phyloP scores from a whole-genome alignment of 441 rosid species.

The Sinapis alba region DNA sequence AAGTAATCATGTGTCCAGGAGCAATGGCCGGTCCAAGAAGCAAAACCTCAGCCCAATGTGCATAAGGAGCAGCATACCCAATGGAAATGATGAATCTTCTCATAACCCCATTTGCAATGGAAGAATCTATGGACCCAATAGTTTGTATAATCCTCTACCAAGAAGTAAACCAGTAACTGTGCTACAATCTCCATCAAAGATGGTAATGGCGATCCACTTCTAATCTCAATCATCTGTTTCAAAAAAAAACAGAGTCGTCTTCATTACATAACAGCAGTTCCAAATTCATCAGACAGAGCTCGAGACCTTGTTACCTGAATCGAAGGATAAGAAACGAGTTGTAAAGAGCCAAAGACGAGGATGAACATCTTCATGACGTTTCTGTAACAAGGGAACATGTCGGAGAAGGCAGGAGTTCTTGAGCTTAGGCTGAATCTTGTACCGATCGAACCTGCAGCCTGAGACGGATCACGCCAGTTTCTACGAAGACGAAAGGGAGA shows the following conservation, averaged over 20 bases:
- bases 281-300: neutral
- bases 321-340: neutral
- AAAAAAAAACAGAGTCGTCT: neutral
- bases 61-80: conserved; percentile 89
- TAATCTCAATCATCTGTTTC: conserved; percentile 42
- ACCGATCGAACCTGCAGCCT: neutral
- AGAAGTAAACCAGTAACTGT: conserved; percentile 78
- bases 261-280: neutral
- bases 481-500: too few species aligned
- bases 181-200: conserved; percentile 67
- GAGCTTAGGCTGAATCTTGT: neutral
- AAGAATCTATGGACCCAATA: conserved; percentile 92
- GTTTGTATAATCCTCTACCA: conserved; percentile 87
- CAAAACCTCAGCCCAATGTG: conserved; percentile 93
- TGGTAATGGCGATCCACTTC: conserved; percentile 80
- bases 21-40: conserved; percentile 87
- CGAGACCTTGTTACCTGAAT: neutral
- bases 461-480: too few species aligned
- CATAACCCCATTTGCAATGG: conserved; percentile 91
- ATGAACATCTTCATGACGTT: neutral
- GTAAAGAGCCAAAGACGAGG: neutral
- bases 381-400: neutral
- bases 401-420: neutral
- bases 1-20: conserved; percentile 88
- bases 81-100: conserved; percentile 87